Evolutionary conservation across 2,329 filamentous ascomycete genomes (phyloP), one percentile per base, ranked within the genome.

Genomic region (Helicocarpus griseus): DNA sequence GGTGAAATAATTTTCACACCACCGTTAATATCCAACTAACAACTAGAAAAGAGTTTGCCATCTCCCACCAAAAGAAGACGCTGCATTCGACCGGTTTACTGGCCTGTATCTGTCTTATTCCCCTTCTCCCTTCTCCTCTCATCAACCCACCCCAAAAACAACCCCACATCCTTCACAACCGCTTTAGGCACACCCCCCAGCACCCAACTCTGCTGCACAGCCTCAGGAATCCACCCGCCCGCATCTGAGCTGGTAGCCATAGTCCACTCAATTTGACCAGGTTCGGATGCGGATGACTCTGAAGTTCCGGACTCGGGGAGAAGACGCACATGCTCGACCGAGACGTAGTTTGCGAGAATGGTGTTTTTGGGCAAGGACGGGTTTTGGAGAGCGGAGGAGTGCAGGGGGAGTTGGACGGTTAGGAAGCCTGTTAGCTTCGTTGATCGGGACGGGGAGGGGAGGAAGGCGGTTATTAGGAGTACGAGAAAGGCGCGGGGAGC

Each of bases 211-310:
- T 66, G 60, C 56, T 69, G 66, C 53, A 70, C 54, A 62, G 65
- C 67, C 52, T 58, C 57, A 9, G 67, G 66, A 49, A 69, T 69
- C 22, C 57, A 61, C 3, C 67, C 66, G 8, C 64, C 63, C 8
- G 67, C 65, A 52, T 69, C 60, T 14, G 66, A 68, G 8, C 64
- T 64, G 5, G 66, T 69, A 3, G 64, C 66, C 65, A 69, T 69
- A 3, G 58, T 63, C 67, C 67, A 70, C 39, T 66, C 61, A 38
- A 60, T 51, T n/a, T 35, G 39, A 21, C 41, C 24, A 14, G 21
- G 44, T 5, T 21, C 35, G 19, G 28, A 17, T 22, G 33, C 21
- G 36, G 14, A 26, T 45, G 22, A 17, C 31, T 36, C n/a, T n/a
- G 31, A n/a, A n/a, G n/a, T n/a, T n/a, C 17, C 46, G 39, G 24